Evolutionary conservation across 2,329 filamentous ascomycete species (phyloP), one percentile per base, ranked within the genome.

Genomic region (Graphilbum ipis-grandicollis): DNA sequence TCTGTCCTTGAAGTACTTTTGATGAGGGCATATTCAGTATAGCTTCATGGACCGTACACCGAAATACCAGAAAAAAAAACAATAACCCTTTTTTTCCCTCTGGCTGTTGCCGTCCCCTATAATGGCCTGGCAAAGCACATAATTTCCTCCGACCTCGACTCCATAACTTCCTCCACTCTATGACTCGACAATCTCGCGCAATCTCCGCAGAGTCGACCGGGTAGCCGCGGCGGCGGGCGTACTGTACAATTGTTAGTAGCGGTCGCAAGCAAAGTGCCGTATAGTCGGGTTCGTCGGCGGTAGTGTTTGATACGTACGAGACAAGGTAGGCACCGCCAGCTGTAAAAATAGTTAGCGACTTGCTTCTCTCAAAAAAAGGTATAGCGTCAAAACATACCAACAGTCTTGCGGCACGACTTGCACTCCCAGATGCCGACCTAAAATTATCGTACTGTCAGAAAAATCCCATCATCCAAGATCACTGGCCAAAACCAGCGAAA

Each of bases 111-210:
- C 26, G 23, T 25, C 7, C 23, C 7, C 7, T 12, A 25, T 34
- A 18, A 25, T 13, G 4, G 15, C 26, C 28, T 21, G 23, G 18
- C 33, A 34, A 25, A 19, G 17, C n/a, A 19, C 15, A 21, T 21
- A 19, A n/a, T 21, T 13, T 25, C 19, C 9, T 21, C n/a, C 34
- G 13, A n/a, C 31, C 28, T 32, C 19, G 21, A 17, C 18, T n/a
- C 12, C 31, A 5, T 9, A 22, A 3, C 33, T 17, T 25, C 34
- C 4, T 19, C 32, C 3, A 10, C n/a, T 39, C 70, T 82, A 88
- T 66, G 92, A 83, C 76, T 93, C 86, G 59, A 82, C 82, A 68
- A 93, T 93, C 70, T 94, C 86, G 62, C 86, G 80, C 69, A 94
- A 74, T 76, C 86, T 80, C 69, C 86, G 82, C 66, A 94, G 85